Evolutionary conservation across 176 grass and related monocot species (phyloP), one percentile per base, ranked within the genome.

Genomic region (Cenchrus fungigraminus): DNA sequence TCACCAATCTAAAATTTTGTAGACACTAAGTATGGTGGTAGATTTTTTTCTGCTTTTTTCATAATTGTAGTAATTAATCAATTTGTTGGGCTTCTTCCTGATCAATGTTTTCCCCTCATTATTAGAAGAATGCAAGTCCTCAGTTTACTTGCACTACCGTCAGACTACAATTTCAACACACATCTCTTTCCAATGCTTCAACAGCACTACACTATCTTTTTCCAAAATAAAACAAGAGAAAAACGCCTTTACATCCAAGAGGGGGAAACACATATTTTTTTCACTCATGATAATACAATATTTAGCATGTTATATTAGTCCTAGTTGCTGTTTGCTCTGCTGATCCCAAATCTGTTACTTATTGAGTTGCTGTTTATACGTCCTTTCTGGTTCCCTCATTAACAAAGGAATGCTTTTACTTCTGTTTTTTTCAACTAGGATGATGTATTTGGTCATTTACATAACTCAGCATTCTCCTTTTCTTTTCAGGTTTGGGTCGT

Each of bases 401-500:
- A 47, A 68, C 56, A 14, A 34, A 79, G 9, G n/a, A 17, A 9
- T 5, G 8, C 28, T 37, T 31, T 61, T 50, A 49, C 47, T 25
- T 54, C 2, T 15, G 22, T 50, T 28, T 34, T 55, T 57, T 25
- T 25, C 25, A 32, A 44, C 37, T 32, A 47, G 15, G 16, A 71
- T 34, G 22, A 9, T 64, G 16, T 7, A 63, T 54, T 86, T 55
- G 34, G 16, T 65, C 6, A 20, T 67, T 79, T 61, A 79, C 28
- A 60, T 74, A 40, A 82, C 11, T 61, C 42, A 46, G 28, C 25
- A 68, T 83, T 40, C 7, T 9, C 68, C 82, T 74, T 53, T 62
- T 20, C 16, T 50, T 76, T 80, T 73, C 83, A 98, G 97, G 91
- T 67, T 79, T 98, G 74, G 97, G 93, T 56, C 87, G 97, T 32